phyloP scores from a whole-genome alignment of 257 asterid species.

The Solanum ahanhuiri region DNA sequence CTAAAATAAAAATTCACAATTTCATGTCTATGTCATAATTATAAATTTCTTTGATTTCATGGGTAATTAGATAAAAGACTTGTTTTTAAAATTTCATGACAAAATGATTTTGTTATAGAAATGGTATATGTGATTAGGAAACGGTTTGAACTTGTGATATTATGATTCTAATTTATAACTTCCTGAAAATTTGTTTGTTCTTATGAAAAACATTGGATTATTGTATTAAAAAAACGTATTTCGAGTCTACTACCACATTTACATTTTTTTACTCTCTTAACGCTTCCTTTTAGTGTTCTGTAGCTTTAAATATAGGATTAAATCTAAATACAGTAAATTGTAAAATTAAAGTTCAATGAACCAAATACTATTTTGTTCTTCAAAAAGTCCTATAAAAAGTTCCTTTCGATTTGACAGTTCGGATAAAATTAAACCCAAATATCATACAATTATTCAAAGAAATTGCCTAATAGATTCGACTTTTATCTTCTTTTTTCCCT shows the following conservation, averaged over 20 bases:
- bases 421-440: not conserved
- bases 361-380: not conserved
- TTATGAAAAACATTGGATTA: not conserved
- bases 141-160: not conserved
- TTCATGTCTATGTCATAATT: not conserved
- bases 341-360: not conserved
- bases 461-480: not conserved
- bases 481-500: not conserved
- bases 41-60: not conserved
- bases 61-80: not conserved
- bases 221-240: not conserved
- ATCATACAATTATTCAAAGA: not conserved
- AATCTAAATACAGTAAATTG: not conserved
- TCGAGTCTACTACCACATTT: not conserved
- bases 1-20: not conserved
- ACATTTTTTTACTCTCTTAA: not conserved
- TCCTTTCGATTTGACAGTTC: not conserved
- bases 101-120: not conserved
- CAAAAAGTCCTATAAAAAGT: not conserved
- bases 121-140: not conserved
- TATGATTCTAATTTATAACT: not conserved
- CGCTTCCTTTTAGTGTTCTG: not conserved
- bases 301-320: not conserved
- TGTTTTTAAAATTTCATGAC: not conserved
- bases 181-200: not conserved